These are phyloP conservation scores for Dothideomycetes sp. DNA, from an alignment of 2,329 filamentous ascomycete species.

Conservation along the genomic window DNA sequence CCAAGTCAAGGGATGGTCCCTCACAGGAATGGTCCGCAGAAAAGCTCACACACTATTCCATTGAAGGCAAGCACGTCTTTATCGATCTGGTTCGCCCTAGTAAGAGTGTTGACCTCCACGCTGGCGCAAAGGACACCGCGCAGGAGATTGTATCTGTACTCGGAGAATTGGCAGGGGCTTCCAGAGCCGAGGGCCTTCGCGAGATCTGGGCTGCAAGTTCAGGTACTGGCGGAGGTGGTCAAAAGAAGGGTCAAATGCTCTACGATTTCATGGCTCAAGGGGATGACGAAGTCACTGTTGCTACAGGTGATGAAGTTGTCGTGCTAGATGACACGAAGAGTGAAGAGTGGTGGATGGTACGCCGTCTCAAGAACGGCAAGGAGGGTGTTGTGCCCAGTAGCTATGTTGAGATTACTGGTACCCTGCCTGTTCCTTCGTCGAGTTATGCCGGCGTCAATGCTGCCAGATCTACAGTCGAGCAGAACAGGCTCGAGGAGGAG, in stretches of 20 bases:
- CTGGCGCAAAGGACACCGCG: constrained; percentile 92
- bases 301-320: constrained; percentile 79
- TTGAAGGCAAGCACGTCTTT: constrained; percentile 97
- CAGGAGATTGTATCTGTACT: constrained; percentile 83
- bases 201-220: constrained; percentile 79
- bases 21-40: constrained; percentile 91
- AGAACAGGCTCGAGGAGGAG: constrained; percentile 71
- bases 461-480: constrained; percentile 62
- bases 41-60: constrained; percentile 92
- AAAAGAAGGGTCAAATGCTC: constrained; percentile 76
- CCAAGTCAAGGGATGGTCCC: constrained; percentile 71
- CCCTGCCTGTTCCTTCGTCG: constrained; percentile 36
- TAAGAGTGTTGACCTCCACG: constrained; percentile 94
- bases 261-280: constrained; percentile 97
- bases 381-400: constrained; percentile 95
- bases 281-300: constrained; percentile 91
- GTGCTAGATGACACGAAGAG: constrained; percentile 84
- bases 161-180: constrained; percentile 79
- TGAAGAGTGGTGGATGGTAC: constrained; percentile 97
- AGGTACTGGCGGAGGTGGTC: constrained; percentile 45
- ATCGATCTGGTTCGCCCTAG: constrained; percentile 85
- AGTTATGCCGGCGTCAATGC: constrained; percentile 49
- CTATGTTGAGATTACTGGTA: constrained; percentile 82
- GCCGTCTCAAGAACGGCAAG: constrained; percentile 79
- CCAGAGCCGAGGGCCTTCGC: constrained; percentile 69